Conservation (phyloP, 208 protist genomes). For the Trypanosoma cruzi region DNA sequence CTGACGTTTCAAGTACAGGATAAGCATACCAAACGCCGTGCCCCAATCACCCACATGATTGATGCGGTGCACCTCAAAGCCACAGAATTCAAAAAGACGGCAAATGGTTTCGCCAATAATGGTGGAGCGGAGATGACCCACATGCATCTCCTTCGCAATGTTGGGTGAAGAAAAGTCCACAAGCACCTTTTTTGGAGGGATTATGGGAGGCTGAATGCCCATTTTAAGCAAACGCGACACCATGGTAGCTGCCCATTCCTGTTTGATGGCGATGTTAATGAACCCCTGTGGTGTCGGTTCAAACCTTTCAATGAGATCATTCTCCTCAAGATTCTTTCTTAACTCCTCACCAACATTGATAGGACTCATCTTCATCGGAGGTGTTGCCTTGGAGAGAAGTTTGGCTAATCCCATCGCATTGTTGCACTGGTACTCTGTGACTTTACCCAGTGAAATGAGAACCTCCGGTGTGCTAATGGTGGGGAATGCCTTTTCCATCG, state of each 20-base stretch:
- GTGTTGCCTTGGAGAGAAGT: conserved; percentile 72
- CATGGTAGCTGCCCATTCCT: conserved; percentile 57
- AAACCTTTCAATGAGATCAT: conserved; percentile 84
- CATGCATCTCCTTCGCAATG: conserved; percentile 99
- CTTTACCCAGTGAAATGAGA: conserved; percentile 80
- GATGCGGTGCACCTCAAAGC: conserved; percentile 94
- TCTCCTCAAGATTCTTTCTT: conserved; percentile 71
- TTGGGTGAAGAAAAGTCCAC: conserved; percentile 99
- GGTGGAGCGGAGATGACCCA: conserved; percentile 98
- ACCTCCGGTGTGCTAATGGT: conserved; percentile 52
- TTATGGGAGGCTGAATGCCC: conserved; percentile 69
- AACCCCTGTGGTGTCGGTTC: conserved; percentile 92
- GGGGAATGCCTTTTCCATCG: conserved; percentile 87
- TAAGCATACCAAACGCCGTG: conserved; percentile 98
- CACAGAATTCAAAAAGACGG: conserved; percentile 94
- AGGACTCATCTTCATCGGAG: conserved; percentile 86
- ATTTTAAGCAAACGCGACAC: conserved; percentile 55
- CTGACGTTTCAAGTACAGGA: conserved; percentile 95
- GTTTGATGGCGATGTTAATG: conserved; percentile 90
- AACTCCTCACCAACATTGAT: conserved; percentile 84
- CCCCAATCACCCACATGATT: conserved; percentile 99
- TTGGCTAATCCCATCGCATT: conserved; percentile 94
- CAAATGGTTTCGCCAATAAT: conserved; percentile 97
- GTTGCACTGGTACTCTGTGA: conserved; percentile 96
- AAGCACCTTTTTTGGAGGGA: conserved; percentile 78